Evolutionary conservation across 106 monocot genomes (phyloP).

Genomic region (Phalaenopsis equestris): DNA sequence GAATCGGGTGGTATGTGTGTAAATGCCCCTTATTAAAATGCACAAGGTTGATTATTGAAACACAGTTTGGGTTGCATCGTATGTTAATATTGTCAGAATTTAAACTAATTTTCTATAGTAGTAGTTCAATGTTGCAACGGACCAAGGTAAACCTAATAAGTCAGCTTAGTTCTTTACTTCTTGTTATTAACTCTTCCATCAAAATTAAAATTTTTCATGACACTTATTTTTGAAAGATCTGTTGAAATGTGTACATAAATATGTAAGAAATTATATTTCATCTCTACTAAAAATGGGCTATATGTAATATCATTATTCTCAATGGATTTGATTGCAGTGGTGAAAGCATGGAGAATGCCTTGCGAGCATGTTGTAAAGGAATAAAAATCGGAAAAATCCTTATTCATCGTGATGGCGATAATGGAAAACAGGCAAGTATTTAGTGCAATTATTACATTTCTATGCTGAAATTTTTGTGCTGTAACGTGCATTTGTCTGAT

Average conservation of each 20-base stretch:
- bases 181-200: background rate
- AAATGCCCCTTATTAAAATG: too few relatives aligned
- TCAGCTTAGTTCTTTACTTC: background rate
- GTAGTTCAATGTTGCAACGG: background rate
- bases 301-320: background rate
- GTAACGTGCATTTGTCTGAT: background rate
- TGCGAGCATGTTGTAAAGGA: constrained; percentile 95
- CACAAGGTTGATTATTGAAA: background rate
- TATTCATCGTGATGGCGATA: constrained; percentile 90
- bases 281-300: background rate
- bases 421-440: constrained; percentile 67
- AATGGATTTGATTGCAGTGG: constrained; percentile 42
- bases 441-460: background rate
- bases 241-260: background rate
- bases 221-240: too few relatives aligned
- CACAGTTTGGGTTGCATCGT: background rate
- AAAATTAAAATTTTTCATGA: too few relatives aligned
- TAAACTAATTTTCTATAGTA: background rate
- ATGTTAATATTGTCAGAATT: background rate
- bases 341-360: constrained; percentile 99
- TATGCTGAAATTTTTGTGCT: background rate
- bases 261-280: background rate
- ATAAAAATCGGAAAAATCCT: constrained; percentile 98
- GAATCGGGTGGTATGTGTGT: too few relatives aligned
- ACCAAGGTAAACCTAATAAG: background rate